Base-by-base conservation (phyloP, 495 filamentous ascomycete genomes). In the Penicillium daleae region DNA sequence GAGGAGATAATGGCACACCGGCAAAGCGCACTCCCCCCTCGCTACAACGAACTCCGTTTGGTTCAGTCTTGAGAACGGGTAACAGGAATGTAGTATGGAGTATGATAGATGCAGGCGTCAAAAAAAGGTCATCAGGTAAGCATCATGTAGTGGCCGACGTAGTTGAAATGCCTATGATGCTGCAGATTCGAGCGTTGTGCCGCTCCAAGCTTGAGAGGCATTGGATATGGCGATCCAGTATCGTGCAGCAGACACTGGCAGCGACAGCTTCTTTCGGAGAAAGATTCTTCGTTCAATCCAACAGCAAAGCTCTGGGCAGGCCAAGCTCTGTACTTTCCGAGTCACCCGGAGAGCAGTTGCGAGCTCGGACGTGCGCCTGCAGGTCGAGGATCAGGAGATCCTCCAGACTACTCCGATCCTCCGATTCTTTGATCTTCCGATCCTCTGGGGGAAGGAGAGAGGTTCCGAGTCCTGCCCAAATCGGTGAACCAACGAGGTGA, bases 371-470 rank as follows among this genome's bases (percentile, higher is more conserved):
- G 24, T 50, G 46, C 46, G 46, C 46, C 46, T 50, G 46, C 46
- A 29, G 13, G 46, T 29, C 9, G 46, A 29, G 22, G 46, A 50
- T 50, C 46, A 50, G 46, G 46, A 50, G 46, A 50, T 50, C 46
- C 24, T 50, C 24, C 24, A 50, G 12, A 50, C 46, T 29, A 13
- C 12, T 50, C 46, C 6, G 46, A 49, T 49, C 46, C n/a, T 19
- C 39, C 17, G 17, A 19, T 42, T n/a, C n/a, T 46, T 21, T 21
- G 42, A 24, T 46, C 42, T 50, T 17, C 46, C 46, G 46, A 29
- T 50, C 46, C 24, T 50, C 46, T 24, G 19, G 42, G 40, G 42
- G 24, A 39, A 17, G 13, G 13, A 17, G 35, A 29, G 46, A 50
- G 15, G 13, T 50, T 29, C 22, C 46, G 12, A 27, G 46, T 26